Base-by-base conservation (phyloP, 371 early-diverging fungal species). In the Globomyces sp. region DNA sequence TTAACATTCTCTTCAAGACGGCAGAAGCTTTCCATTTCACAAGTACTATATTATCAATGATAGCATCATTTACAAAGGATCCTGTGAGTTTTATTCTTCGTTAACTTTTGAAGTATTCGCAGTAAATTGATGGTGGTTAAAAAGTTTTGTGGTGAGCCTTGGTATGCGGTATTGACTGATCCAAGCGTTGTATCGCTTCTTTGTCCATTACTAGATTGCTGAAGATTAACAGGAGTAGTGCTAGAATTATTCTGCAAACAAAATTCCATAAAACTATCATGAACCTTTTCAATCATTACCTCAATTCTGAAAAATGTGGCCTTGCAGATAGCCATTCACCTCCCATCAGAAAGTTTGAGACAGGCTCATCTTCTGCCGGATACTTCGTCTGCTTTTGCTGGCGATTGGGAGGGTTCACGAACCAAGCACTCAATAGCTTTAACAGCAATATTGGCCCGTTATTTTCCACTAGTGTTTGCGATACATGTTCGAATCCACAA, bases 21-120 rank as follows among this genome's bases (percentile, higher is more conserved):
- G 89, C 90, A 2, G 87, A 84, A 41, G 90, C 88, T 71, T 92
- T 93, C 82, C 90, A 92, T 65, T 92, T 92, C 2, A 93, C 90
- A 11, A 93, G 68, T 1, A 91, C 76, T 62, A 90, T 24, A 24
- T 24, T 24, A 24, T 24, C 24, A 24, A 24, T 24, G 24, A 24
- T 24, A 24, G 24, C 24, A 24, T 24, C 24, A 24, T 24, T 24
- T 24, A 24, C 24, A 24, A 24, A 24, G 65, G 45, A 92, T 81
- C 10, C 94, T 86, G 63, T 91, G 89, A 1, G 84, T 78, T 65
- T 92, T 91, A 62, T 80, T 72, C 69, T 91, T 92, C 1, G 91
- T 89, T 46, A 94, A 61, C 78, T 90, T 91, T 73, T 94, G 91
- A 40, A 92, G 75, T 11, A 92, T 84, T 13, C 90, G 80, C 11